Percentiles rank a stretch among this genome's conserved stretches.
Conservation (phyloP, 768 basidiomycete species). For the Mycena latifolia region DNA sequence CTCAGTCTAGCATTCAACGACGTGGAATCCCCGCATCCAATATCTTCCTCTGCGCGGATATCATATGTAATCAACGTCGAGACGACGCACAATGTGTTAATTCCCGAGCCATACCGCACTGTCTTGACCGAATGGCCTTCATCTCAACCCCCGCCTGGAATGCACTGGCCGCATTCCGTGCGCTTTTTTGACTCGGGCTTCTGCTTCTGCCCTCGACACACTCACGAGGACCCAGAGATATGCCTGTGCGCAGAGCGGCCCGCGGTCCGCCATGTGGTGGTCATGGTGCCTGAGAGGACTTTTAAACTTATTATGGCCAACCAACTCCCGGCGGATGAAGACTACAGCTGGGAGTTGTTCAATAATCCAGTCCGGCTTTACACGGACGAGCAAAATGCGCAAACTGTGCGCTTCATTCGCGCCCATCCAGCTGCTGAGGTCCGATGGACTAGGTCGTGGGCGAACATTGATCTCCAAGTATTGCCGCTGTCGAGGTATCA, state of each 20-base stretch:
- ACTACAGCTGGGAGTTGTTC: slow-evolving; percentile 17
- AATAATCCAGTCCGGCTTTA: slow-evolving; percentile 2
- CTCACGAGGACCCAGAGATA: background rate
- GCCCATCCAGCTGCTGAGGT: slow-evolving; percentile 1
- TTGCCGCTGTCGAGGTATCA: slow-evolving; percentile 21
- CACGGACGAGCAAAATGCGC: slow-evolving; percentile 16
- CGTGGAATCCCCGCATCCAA: background rate
- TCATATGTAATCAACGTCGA: slow-evolving; percentile 21
- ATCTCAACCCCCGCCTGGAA: slow-evolving; percentile 24
- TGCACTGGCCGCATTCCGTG: slow-evolving; percentile 31
- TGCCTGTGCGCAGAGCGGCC: slow-evolving; percentile 7
- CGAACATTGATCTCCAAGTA: background rate
- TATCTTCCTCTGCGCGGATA: slow-evolving; percentile 1
- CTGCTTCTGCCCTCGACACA: slow-evolving; percentile 24
- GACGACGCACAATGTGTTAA: background rate
- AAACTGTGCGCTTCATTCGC: slow-evolving; percentile 22
- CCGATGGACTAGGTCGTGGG: slow-evolving; percentile 3
- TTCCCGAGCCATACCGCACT: slow-evolving; percentile 29
- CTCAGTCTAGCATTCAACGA: slow-evolving; percentile 13
- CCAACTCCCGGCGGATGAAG: background rate
- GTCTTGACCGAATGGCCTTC: slow-evolving; percentile 27
- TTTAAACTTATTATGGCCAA: slow-evolving; percentile 3
- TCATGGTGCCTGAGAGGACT: background rate
- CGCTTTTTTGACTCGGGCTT: slow-evolving; percentile 24
- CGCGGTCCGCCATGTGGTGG: background rate